A percentile compares a stretch with the other conserved stretches of the same genome.
phyloP scores from a whole-genome alignment of 192 early-diverging fungal genomes.

The Backusella circina region DNA sequence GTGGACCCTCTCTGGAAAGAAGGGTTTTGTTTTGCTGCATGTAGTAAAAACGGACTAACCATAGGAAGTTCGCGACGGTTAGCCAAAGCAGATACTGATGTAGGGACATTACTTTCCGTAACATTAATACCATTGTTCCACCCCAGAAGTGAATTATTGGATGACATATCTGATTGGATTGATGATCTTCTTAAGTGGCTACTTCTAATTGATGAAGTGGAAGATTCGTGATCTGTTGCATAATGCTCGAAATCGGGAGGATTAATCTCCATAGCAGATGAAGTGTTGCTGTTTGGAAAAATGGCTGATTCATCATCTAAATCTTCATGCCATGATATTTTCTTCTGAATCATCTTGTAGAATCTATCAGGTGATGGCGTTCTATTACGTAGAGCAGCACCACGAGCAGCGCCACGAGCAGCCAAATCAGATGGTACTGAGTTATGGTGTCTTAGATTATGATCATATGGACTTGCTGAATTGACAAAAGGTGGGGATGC shows the following conservation, averaged over 20 bases:
- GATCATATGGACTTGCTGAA: not conserved
- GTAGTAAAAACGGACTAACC: slow-evolving; percentile 9
- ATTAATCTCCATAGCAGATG: not conserved
- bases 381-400: not conserved
- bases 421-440: not conserved
- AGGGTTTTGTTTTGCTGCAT: not conserved
- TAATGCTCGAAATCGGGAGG: slow-evolving; percentile 25
- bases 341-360: slow-evolving; percentile 30
- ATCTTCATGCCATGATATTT: slow-evolving; percentile 19
- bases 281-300: not conserved
- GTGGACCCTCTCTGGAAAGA: not conserved
- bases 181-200: slow-evolving; percentile 30
- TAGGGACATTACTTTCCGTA: not conserved
- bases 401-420: not conserved
- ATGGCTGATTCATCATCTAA: slow-evolving; percentile 5
- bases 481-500: slow-evolving; percentile 1
- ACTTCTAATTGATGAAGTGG: slow-evolving; percentile 34
- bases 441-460: not conserved
- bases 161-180: slow-evolving; percentile 24
- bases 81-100: slow-evolving; percentile 4
- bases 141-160: slow-evolving; percentile 12
- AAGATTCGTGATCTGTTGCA: slow-evolving; percentile 30
- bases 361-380: slow-evolving; percentile 34
- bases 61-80: not conserved
- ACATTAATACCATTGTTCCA: not conserved